A percentile compares a stretch with the other conserved stretches of the same genome.
These are phyloP conservation scores for Bruguiera gymnorhiza DNA, from an alignment of 345 rosid species.

Conservation along the genomic window DNA sequence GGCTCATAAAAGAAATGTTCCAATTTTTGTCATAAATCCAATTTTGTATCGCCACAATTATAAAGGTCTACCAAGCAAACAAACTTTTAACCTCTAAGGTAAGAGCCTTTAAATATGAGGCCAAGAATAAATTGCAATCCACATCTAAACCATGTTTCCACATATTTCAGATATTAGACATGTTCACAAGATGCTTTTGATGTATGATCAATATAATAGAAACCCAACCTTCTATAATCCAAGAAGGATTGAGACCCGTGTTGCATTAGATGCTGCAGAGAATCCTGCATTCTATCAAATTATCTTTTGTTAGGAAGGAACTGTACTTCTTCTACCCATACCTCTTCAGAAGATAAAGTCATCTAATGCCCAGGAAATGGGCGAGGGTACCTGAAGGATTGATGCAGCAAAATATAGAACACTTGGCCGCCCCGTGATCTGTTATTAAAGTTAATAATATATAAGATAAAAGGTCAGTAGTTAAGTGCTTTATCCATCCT, in stretches of 20 bases:
- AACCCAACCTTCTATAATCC: constrained; percentile 73
- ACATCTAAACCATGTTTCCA: not conserved
- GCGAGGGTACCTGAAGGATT: constrained; percentile 63
- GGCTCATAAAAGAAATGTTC: no score
- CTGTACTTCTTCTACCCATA: not conserved
- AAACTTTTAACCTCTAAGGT: no score
- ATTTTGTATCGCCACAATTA: no score
- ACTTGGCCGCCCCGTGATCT: constrained; percentile 99
- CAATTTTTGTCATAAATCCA: no score
- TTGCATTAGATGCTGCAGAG: constrained; percentile 93
- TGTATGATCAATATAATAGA: not conserved
- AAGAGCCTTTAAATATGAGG: no score
- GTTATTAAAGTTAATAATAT: constrained; percentile 25
- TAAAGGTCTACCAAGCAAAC: no score
- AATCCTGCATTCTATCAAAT: constrained; percentile 83
- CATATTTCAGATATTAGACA: not conserved
- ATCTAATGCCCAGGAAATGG: not conserved
- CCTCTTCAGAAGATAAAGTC: constrained; percentile 6
- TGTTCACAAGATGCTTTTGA: not conserved
- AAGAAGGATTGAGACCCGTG: constrained; percentile 85
- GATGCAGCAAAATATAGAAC: constrained; percentile 91
- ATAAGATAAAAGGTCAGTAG: constrained; percentile 3
- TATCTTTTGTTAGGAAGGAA: constrained; percentile 20
- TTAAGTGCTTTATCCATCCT: not conserved
- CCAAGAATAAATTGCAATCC: no score